Evolutionary conservation across 2,329 filamentous ascomycete species (phyloP), one percentile per base, ranked within the genome.

Genomic region (Myriosclerotinia scirpicola): DNA sequence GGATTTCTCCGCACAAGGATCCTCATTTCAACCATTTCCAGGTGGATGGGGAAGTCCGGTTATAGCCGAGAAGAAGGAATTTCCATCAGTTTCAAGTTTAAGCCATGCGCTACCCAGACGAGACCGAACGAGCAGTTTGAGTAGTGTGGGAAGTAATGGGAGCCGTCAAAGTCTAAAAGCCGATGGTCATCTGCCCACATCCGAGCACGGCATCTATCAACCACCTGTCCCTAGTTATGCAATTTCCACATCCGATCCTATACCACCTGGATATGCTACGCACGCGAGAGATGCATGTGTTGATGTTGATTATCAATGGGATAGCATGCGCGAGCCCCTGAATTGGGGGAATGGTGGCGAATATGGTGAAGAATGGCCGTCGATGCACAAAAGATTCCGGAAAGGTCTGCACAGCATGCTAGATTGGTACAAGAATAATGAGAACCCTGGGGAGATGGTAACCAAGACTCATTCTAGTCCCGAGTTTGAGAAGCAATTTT

Each of bases 301-400:
- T 6, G 85, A 90, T 61, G 84, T 97, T n/a, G 95, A 99, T 78
- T 96, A 92, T 74, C 90, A 94, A 73, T 99, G 95, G 94, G 93
- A 99, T 75, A 97, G 93, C 68, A 94, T 93, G 83, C 85, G 90
- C 17, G 81, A 84, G 3, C 87, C 91, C 0, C 83, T 92, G 54
- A 83, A 88, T 69, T 98, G 95, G 90, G 94, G 93, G 8, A 88
- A 92, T 73, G 94, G 94, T 12, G 95, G 94, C 50, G 85, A 89
- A 54, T 91, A 92, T 73, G 93, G 92, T 0, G 95, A 99, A 78
- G 95, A 98, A 78, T 99, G 95, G 95, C 90, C 92, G 40, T 83
- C 87, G 4, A 98, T 99, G 95, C 95, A 99, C 78, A 89, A 89
- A 75, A 86, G 95, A 30, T 97, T 98, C 74, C 85, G 93, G 48